phyloP scores from a whole-genome alignment of 1,284 basidiomycete species.

The Cryptococcus jaspeensis region DNA sequence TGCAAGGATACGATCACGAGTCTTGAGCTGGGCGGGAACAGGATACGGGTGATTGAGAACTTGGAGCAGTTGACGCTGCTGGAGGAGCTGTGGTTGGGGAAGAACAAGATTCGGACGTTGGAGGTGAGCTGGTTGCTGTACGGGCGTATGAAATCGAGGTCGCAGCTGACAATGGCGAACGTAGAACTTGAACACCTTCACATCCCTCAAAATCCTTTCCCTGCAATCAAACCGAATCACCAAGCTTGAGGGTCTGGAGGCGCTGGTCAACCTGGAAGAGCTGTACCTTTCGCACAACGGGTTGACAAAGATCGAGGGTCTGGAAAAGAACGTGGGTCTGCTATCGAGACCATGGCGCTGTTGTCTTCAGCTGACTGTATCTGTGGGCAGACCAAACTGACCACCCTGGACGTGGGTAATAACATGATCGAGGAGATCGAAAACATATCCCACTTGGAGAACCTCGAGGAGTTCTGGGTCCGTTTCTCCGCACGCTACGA shows the following conservation, averaged over 20 bases:
- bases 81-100: conserved; percentile 93
- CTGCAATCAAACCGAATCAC: conserved; percentile 94
- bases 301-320: conserved; percentile 75
- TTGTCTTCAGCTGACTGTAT: neutral
- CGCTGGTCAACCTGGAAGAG: conserved; percentile 74
- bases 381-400: conserved; percentile 64
- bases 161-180: neutral
- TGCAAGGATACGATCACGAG: conserved; percentile 66
- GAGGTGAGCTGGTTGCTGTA: conserved; percentile 58
- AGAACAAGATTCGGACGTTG: conserved; percentile 90
- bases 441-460: conserved; percentile 70
- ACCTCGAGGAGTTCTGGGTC: conserved; percentile 93
- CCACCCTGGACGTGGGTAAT: conserved; percentile 81
- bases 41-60: conserved; percentile 84
- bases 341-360: neutral
- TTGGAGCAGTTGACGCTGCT: conserved; percentile 76
- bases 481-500: conserved; percentile 28
- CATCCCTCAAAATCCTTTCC: conserved; percentile 74
- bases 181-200: conserved; percentile 63
- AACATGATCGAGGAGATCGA: conserved; percentile 80
- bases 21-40: conserved; percentile 90
- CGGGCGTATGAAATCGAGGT: neutral
- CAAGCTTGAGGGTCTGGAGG: conserved; percentile 75
- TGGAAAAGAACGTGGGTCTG: conserved; percentile 72
- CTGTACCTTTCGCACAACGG: conserved; percentile 96